Evolutionary conservation across 2,329 filamentous ascomycete species (phyloP).

Genomic region (Aspergillus vadensis): DNA sequence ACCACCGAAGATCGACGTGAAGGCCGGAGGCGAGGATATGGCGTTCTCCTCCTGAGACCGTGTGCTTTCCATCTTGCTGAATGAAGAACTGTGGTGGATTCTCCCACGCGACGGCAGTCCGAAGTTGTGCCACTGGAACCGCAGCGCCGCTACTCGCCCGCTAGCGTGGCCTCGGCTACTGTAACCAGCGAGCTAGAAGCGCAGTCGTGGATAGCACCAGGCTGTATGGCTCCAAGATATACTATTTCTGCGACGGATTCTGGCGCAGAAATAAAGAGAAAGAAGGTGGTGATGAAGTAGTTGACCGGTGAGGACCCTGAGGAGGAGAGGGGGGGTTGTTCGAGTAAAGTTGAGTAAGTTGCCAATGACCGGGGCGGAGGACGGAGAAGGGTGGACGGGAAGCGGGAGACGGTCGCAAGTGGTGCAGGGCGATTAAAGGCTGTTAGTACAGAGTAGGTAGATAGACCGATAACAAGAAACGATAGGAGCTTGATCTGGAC

Average conservation of each 20-base stretch:
- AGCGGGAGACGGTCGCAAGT: not conserved
- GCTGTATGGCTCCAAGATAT: not conserved
- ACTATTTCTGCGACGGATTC: too few species aligned
- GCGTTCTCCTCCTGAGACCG: not conserved
- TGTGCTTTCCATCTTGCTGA: slow-evolving; percentile 10
- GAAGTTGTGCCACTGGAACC: not conserved
- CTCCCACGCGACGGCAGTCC: not conserved
- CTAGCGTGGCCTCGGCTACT: slow-evolving; percentile 6
- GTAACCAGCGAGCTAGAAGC: not conserved
- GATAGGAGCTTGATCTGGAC: slow-evolving; percentile 7
- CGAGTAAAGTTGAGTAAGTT: not conserved
- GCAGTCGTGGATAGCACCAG: not conserved
- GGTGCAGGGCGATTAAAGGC: not conserved
- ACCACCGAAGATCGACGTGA: slow-evolving; percentile 27
- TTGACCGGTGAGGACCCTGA: not conserved
- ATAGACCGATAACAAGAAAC: not conserved
- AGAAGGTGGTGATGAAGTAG: not conserved
- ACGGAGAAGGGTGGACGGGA: not conserved
- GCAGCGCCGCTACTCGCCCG: slow-evolving; percentile 1
- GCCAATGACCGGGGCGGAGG: not conserved
- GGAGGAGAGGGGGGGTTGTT: not conserved
- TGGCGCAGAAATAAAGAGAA: not conserved
- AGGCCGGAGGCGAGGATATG: slow-evolving; percentile 11
- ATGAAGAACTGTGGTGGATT: not conserved
- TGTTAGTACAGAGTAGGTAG: not conserved